Percentiles rank a stretch among this genome's conserved stretches.
Evolutionary conservation across 768 basidiomycete genomes (phyloP).

Genomic region (Lactifluus rugatus): DNA sequence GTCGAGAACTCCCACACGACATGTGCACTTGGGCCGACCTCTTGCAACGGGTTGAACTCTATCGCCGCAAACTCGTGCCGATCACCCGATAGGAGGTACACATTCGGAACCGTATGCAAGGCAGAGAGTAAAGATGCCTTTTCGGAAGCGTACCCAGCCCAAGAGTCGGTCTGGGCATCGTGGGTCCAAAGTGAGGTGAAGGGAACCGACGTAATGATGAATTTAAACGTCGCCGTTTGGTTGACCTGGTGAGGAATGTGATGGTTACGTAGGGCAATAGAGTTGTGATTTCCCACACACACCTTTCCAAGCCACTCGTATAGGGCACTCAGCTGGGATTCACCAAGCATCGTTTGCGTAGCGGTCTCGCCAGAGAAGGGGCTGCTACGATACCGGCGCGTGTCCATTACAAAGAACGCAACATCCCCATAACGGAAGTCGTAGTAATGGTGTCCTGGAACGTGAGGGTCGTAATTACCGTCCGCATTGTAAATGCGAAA

Average conservation of each 20-base stretch:
- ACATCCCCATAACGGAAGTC: slow-evolving; percentile 57
- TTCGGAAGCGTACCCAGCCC: slow-evolving; percentile 56
- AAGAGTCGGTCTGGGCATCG: slow-evolving; percentile 55
- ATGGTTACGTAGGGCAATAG: neutral
- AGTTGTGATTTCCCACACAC: slow-evolving; percentile 1
- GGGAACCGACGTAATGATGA: slow-evolving; percentile 64
- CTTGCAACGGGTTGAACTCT: slow-evolving; percentile 39
- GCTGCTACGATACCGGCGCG: slow-evolving; percentile 46
- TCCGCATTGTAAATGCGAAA: slow-evolving; percentile 54
- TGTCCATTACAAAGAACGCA: slow-evolving; percentile 75
- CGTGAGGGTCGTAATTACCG: slow-evolving; percentile 48
- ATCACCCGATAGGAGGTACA: slow-evolving; percentile 62
- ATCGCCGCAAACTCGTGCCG: slow-evolving; percentile 73
- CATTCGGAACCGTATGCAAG: slow-evolving; percentile 59
- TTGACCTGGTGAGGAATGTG: slow-evolving; percentile 39
- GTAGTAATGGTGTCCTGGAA: slow-evolving; percentile 41
- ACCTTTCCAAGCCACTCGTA: slow-evolving; percentile 54
- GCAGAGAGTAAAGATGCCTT: slow-evolving; percentile 46
- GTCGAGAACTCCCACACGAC: slow-evolving; percentile 57
- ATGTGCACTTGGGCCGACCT: slow-evolving; percentile 24
- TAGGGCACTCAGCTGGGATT: slow-evolving; percentile 49
- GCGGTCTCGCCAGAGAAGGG: slow-evolving; percentile 30
- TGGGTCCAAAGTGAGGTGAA: slow-evolving; percentile 64
- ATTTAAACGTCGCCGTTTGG: slow-evolving; percentile 64
- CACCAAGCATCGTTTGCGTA: slow-evolving; percentile 59